These are phyloP conservation scores for Xylariaceae sp. DNA, from an alignment of 2,329 filamentous ascomycete species.

Conservation along the genomic window DNA sequence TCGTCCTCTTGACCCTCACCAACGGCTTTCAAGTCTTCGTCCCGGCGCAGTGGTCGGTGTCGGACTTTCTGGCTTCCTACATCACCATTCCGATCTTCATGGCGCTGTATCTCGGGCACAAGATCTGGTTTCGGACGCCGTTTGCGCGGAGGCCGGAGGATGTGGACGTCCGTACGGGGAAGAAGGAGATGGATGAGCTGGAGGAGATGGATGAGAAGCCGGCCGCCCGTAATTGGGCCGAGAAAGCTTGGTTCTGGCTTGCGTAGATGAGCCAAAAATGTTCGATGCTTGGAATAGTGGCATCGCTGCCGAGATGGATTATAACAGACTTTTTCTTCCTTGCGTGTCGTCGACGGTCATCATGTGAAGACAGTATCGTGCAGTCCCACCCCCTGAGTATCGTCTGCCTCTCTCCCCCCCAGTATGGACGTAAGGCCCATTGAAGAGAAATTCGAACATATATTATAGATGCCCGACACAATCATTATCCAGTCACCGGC, in stretches of 20 bases:
- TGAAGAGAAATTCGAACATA: too few species aligned
- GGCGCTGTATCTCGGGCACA: slow-evolving; percentile 56
- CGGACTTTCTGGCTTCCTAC: slow-evolving; percentile 60
- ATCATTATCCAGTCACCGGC: too few species aligned
- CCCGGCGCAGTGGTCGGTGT: slow-evolving; percentile 55
- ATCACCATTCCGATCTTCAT: slow-evolving; percentile 58
- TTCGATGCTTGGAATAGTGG: too few species aligned
- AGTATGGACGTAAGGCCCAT: too few species aligned
- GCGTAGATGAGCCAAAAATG: slow-evolving; percentile 31
- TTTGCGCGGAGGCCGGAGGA: slow-evolving; percentile 40
- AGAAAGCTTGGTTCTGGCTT: slow-evolving; percentile 53
- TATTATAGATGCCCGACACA: too few species aligned
- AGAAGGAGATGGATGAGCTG: slow-evolving; percentile 57
- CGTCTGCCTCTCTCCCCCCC: too few species aligned
- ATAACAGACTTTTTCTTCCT: too few species aligned
- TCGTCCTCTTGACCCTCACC: slow-evolving; percentile 60
- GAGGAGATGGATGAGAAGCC: slow-evolving; percentile 43
- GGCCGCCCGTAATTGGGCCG: slow-evolving; percentile 44
- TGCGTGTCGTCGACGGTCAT: too few species aligned
- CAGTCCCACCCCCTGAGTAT: too few species aligned
- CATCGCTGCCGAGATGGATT: too few species aligned
- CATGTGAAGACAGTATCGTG: too few species aligned
- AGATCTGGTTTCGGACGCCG: slow-evolving; percentile 43
- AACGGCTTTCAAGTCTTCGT: slow-evolving; percentile 75
- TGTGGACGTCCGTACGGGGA: slow-evolving; percentile 53